Evolutionary conservation across 2,329 filamentous ascomycete genomes (phyloP).

Genomic region (Triangularia verruculosa): DNA sequence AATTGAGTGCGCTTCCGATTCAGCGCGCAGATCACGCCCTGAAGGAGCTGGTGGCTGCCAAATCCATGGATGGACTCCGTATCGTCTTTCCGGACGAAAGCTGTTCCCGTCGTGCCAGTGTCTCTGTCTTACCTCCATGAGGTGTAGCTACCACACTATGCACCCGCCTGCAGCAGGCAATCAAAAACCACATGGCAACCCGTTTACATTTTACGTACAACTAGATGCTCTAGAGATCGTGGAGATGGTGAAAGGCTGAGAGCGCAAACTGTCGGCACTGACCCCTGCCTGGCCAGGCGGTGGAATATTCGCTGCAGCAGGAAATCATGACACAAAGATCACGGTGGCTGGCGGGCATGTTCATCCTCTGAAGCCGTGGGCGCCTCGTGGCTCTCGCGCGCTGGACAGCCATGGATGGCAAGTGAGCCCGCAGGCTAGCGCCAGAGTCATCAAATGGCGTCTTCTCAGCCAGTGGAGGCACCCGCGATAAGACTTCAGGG

Average conservation of each 20-base stretch:
- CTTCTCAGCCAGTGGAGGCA: constrained; percentile 5
- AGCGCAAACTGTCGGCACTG: constrained; percentile 4
- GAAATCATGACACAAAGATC: constrained; percentile 6
- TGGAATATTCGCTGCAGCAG: constrained; percentile 5
- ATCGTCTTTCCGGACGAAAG: constrained; percentile 5
- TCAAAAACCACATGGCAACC: constrained; percentile 20
- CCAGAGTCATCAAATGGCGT: constrained; percentile 5
- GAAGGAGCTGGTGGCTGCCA: constrained; percentile 3
- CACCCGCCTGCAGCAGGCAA: constrained; percentile 9
- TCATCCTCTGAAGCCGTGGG: constrained; percentile 12
- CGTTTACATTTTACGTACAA: constrained; percentile 6
- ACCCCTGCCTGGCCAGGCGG: constrained; percentile 5
- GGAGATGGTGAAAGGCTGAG: not conserved
- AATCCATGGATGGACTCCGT: constrained; percentile 8
- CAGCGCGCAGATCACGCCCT: constrained; percentile 21
- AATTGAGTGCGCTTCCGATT: constrained; percentile 12
- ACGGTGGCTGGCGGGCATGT: not conserved
- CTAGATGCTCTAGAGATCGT: not conserved
- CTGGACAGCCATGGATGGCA: constrained; percentile 11
- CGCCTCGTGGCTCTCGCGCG: constrained; percentile 21
- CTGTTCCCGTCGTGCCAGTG: constrained; percentile 4
- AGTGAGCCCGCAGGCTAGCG: constrained; percentile 15
- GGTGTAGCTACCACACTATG: not conserved
- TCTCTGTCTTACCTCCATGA: constrained; percentile 3
- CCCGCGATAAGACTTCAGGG: not conserved